Percentiles rank a stretch among this genome's conserved stretches.
These are phyloP conservation scores for Saccharomyces pastorianus DNA, from an alignment of 1,139 yeast species.

Conservation along the genomic window DNA sequence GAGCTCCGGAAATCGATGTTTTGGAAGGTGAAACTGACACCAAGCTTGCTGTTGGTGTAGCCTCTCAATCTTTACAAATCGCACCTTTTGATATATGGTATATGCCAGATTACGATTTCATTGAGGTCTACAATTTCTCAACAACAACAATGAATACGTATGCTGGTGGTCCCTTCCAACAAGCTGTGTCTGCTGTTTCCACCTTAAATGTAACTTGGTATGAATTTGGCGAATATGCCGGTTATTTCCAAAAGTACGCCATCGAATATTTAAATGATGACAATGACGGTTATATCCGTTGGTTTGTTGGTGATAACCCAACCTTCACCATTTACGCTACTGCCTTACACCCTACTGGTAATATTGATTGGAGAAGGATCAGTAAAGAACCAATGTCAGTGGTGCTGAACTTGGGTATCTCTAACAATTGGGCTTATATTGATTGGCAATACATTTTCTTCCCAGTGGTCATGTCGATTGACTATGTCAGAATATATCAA, in stretches of 20 bases:
- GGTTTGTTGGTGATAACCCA: constrained; percentile 70
- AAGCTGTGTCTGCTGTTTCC: constrained; percentile 69
- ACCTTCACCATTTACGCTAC: constrained; percentile 52
- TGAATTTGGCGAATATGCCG: constrained; percentile 43
- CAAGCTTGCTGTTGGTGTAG: constrained; percentile 47
- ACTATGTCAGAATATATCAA: constrained; percentile 72
- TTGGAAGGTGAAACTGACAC: constrained; percentile 63
- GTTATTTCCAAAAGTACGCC: constrained; percentile 60
- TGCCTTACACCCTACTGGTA: constrained; percentile 73
- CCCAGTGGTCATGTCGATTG: constrained; percentile 60
- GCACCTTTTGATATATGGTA: constrained; percentile 87
- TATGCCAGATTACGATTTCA: constrained; percentile 64
- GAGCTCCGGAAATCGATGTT: constrained; percentile 83
- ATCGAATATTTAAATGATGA: constrained; percentile 66
- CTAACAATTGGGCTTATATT: constrained; percentile 74
- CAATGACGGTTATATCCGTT: constrained; percentile 59
- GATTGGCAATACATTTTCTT: constrained; percentile 63
- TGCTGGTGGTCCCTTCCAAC: constrained; percentile 79
- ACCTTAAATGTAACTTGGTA: constrained; percentile 69
- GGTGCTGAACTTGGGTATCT: constrained; percentile 66
- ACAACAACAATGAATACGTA: constrained; percentile 66
- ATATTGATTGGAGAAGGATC: constrained; percentile 62
- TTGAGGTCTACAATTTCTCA: constrained; percentile 52
- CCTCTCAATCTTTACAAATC: constrained; percentile 70
- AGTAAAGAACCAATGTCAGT: constrained; percentile 82